A percentile compares a stretch with the other conserved stretches of the same genome.
Evolutionary conservation across 2,329 filamentous ascomycete species (phyloP).

Genomic region (Beauveria medogensis): DNA sequence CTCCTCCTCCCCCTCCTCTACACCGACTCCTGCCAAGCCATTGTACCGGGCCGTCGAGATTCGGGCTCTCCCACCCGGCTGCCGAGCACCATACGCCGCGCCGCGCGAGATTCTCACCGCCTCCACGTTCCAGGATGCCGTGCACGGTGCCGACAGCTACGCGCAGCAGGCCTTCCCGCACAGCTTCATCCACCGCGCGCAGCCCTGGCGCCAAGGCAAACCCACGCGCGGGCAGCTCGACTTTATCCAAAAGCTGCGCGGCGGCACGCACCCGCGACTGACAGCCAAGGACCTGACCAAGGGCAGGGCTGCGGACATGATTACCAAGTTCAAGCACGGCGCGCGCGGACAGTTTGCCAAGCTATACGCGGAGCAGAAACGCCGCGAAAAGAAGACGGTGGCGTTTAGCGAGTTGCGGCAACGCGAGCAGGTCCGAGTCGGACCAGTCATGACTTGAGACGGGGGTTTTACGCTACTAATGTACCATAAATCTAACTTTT

Average conservation of each 20-base stretch:
- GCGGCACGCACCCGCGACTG: slow-evolving; percentile 40
- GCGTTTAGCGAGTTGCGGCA: slow-evolving; percentile 31
- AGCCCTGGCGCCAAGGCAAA: slow-evolving; percentile 60
- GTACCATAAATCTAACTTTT: neutral
- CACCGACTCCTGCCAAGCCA: slow-evolving; percentile 6
- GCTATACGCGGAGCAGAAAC: slow-evolving; percentile 44
- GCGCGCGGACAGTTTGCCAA: slow-evolving; percentile 56
- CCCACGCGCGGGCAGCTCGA: slow-evolving; percentile 60
- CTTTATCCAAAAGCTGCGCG: slow-evolving; percentile 60
- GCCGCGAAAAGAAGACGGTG: slow-evolving; percentile 30
- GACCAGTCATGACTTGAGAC: slow-evolving; percentile 34
- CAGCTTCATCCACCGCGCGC: slow-evolving; percentile 55
- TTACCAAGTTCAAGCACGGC: slow-evolving; percentile 83
- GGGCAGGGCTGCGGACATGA: slow-evolving; percentile 80
- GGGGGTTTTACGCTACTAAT: neutral
- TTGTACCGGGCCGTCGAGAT: slow-evolving; percentile 40
- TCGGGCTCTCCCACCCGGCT: slow-evolving; percentile 34
- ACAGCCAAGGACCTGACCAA: slow-evolving; percentile 55
- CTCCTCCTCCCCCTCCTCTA: neutral
- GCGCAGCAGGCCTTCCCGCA: slow-evolving; percentile 59
- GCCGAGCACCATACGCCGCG: slow-evolving; percentile 55
- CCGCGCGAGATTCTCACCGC: slow-evolving; percentile 62
- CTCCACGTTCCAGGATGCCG: slow-evolving; percentile 61
- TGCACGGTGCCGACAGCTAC: slow-evolving; percentile 80
- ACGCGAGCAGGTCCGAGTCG: slow-evolving; percentile 48